Base-by-base conservation (phyloP, 768 basidiomycete genomes). In the Lanmaoa pseudosensibilis region DNA sequence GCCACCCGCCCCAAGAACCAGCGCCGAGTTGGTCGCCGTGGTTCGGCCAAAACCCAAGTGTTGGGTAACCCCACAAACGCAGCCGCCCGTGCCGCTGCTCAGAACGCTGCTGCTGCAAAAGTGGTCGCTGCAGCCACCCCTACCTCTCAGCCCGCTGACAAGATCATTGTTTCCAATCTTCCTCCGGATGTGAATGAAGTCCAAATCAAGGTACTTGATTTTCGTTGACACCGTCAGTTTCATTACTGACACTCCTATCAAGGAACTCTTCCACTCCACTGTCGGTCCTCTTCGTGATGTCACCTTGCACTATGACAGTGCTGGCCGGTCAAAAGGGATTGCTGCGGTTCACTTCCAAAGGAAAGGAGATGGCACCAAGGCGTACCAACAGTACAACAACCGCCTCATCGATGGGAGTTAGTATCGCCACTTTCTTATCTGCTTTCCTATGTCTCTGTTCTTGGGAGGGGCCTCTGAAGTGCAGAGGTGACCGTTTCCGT, bases 391-490 rank as follows among this genome's bases (percentile, higher is more conserved):
- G 62, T 99, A 98, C 81, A 93, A 99, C 83, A 92, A 92, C 78
- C 89, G 97, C 73, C 90, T 98, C 78, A 95, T 99, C 85, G 97
- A 99, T 88, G 94, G 94, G 80, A 97, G 97, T 99, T 90, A 94
- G 97, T 98, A 90, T 82, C 85, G 78, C 77, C 80, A 70, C 66
- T 72, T 72, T 71, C 68, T 69, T 69, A 64, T 73, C 75, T 65
- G 62, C 63, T 72, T 75, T 73, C 64, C 71, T 66, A 46, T 60
- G 54, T 61, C 66, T 59, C 49, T 61, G 44, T 72, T 57, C 27
- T 58, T n/a, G 57, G 65, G 55, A 64, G 52, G 44, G 50, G 25
- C 56, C 56, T 61, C 56, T 56, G 54, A 49, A 39, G 49, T 59
- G 50, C 52, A 57, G 61, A 60, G 62, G 59, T 58, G 44, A 55